Conservation (phyloP, 768 basidiomycete genomes). For the Mrakia blollopis region DNA sequence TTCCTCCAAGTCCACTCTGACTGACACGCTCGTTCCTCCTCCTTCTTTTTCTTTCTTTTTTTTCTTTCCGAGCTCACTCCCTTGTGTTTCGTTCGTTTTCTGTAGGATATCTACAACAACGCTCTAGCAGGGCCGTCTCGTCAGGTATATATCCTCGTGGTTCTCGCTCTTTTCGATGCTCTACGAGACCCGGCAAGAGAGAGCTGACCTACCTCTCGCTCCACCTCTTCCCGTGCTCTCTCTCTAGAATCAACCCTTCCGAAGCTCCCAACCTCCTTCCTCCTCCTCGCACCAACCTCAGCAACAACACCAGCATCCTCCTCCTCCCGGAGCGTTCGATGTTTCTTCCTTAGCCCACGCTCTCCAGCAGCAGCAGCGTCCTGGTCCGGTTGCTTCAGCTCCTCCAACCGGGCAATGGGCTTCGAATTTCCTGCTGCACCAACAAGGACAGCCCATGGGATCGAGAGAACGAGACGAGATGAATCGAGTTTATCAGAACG, state of each 20-base stretch:
- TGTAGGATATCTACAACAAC: constrained; percentile 15
- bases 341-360: constrained; percentile 4
- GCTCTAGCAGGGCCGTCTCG: neutral
- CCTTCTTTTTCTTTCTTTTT: neutral
- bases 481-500: neutral
- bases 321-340: neutral
- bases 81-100: neutral
- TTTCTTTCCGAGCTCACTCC: neutral
- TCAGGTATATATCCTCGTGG: neutral
- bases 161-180: no score
- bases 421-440: neutral
- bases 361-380: neutral
- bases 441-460: neutral
- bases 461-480: constrained; percentile 12
- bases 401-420: constrained; percentile 15
- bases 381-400: neutral
- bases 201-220: neutral
- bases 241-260: neutral
- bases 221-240: neutral
- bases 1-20: neutral
- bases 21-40: neutral
- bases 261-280: neutral
- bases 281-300: neutral
- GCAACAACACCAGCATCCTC: neutral
- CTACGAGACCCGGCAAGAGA: neutral